Conservation (phyloP, 1,284 basidiomycete genomes). For the Cutaneotrichosporon sp. region DNA sequence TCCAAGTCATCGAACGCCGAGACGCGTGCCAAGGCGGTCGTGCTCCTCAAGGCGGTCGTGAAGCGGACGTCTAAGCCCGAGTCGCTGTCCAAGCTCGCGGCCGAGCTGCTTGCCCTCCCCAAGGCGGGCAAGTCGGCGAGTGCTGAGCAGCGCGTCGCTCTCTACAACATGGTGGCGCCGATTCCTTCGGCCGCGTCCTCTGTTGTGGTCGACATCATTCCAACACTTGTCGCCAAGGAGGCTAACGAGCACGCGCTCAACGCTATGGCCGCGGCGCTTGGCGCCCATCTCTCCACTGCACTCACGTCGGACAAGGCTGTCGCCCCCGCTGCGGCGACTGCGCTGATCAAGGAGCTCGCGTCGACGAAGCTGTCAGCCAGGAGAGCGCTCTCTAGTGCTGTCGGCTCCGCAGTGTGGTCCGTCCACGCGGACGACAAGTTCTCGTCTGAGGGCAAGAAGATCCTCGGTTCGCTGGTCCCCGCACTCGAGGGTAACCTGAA, state of each 20-base stretch:
- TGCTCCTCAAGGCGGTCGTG: slow-evolving; percentile 64
- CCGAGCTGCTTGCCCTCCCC: slow-evolving; percentile 69
- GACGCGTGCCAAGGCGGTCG: slow-evolving; percentile 63
- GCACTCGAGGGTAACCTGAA: slow-evolving; percentile 71
- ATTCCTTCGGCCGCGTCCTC: slow-evolving; percentile 63
- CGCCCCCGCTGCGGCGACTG: slow-evolving; percentile 55
- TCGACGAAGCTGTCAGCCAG: slow-evolving; percentile 60
- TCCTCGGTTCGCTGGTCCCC: slow-evolving; percentile 61
- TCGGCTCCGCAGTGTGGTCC: slow-evolving; percentile 59
- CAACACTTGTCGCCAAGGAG: slow-evolving; percentile 72
- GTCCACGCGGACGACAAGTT: slow-evolving; percentile 50
- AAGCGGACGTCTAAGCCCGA: slow-evolving; percentile 46
- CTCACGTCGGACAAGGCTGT: slow-evolving; percentile 57
- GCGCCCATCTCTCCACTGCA: slow-evolving; percentile 62
- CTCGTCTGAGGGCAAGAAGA: slow-evolving; percentile 46
- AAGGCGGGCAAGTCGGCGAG: slow-evolving; percentile 79
- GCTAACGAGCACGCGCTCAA: slow-evolving; percentile 64
- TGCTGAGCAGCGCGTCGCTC: slow-evolving; percentile 75
- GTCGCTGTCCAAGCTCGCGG: slow-evolving; percentile 55
- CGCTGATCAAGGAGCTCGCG: slow-evolving; percentile 69
- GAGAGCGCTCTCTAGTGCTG: slow-evolving; percentile 59
- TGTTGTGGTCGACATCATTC: slow-evolving; percentile 60
- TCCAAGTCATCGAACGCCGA: slow-evolving; percentile 73
- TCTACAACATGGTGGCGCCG: slow-evolving; percentile 71
- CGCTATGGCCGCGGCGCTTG: slow-evolving; percentile 61